These are phyloP conservation scores for Sphagnum fallax DNA, from an alignment of 228 moss, liverwort and hornwort genomes.

Conservation along the genomic window DNA sequence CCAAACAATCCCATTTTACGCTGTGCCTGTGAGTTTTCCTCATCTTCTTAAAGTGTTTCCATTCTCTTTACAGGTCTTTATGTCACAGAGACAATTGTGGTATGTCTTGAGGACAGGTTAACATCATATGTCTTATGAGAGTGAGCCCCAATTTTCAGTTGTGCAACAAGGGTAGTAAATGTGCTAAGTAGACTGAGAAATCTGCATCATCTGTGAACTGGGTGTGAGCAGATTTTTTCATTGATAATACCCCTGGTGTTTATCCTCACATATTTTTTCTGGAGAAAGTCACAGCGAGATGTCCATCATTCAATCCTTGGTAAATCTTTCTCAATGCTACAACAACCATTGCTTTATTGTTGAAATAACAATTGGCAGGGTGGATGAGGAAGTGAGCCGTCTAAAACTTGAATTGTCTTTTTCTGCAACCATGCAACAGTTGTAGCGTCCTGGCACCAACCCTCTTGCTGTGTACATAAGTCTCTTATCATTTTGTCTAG, in stretches of 20 bases:
- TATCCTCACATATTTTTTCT: constrained; percentile 28
- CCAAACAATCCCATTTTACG: constrained; percentile 2
- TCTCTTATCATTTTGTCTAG: background rate
- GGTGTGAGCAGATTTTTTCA: constrained; percentile 24
- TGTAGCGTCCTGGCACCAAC: too few species aligned
- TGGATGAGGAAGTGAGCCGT: too few species aligned
- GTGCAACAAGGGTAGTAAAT: too few species aligned
- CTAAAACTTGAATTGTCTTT: too few species aligned
- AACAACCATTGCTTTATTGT: background rate
- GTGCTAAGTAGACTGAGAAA: background rate
- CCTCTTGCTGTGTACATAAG: background rate
- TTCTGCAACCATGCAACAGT: too few species aligned
- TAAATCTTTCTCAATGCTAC: constrained; percentile 1
- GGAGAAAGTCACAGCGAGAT: constrained; percentile 29
- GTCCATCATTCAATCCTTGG: constrained; percentile 43
- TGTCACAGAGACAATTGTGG: background rate
- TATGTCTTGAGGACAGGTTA: background rate
- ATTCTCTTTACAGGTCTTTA: background rate
- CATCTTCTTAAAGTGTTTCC: background rate
- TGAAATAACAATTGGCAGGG: background rate
- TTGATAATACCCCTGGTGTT: constrained; percentile 22
- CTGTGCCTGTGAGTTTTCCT: constrained; percentile 1
- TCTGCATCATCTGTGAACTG: background rate
- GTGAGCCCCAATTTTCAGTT: background rate
- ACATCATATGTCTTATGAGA: background rate